phyloP scores from a whole-genome alignment of 2,329 filamentous ascomycete species.

The Chalaropsis thielavioides region DNA sequence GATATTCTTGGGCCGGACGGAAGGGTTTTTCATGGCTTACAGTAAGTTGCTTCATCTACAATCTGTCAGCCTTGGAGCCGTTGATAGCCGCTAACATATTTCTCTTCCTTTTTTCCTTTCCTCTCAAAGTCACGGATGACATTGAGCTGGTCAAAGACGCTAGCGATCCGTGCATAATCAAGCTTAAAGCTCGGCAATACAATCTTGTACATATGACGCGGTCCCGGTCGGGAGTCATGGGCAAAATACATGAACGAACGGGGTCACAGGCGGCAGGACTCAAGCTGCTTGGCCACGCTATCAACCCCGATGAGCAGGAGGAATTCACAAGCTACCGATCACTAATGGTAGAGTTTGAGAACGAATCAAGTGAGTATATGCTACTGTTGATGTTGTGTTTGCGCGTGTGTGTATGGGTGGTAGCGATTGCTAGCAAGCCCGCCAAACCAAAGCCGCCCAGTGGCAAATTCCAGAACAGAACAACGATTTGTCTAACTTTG shows the following conservation, averaged over 20 bases:
- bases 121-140: constrained; percentile 10
- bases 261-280: not conserved
- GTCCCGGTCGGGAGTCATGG: constrained; percentile 8
- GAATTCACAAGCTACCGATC: not conserved
- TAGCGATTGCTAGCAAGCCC: not conserved
- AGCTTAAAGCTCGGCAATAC: constrained; percentile 2
- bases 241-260: not conserved
- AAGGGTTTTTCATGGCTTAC: constrained; percentile 5
- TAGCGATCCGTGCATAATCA: not conserved
- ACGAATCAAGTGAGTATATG: not conserved
- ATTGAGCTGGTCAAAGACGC: not conserved
- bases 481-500: not conserved
- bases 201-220: not conserved
- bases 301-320: constrained; percentile 8
- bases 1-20: not conserved
- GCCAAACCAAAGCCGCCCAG: not conserved
- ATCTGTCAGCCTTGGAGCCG: not conserved
- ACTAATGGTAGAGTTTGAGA: constrained; percentile 11
- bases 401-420: not conserved
- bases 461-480: not conserved
- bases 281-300: constrained; percentile 1
- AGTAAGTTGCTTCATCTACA: constrained; percentile 1
- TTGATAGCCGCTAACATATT: not conserved
- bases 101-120: not conserved
- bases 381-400: not conserved